A percentile compares a stretch with the other conserved stretches of the same genome.
Evolutionary conservation across 352 stramenopile species (phyloP).

Genomic region (Phytophthora chlamydospora): DNA sequence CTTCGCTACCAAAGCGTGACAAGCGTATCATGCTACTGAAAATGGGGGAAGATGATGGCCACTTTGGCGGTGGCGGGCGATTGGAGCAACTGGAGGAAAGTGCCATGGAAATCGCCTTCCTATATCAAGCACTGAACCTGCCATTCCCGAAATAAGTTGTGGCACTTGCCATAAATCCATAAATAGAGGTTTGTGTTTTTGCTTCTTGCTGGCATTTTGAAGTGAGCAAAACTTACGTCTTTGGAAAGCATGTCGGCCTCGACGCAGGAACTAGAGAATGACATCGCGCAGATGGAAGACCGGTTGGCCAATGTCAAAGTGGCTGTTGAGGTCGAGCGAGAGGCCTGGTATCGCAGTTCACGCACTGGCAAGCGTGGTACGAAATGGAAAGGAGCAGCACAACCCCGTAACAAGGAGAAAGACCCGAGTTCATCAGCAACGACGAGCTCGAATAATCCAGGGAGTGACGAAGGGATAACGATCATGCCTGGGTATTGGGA

Average conservation of each 20-base stretch:
- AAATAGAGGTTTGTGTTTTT: slow-evolving; percentile 37
- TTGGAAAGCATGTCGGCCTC: slow-evolving; percentile 44
- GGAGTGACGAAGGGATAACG: slow-evolving; percentile 19
- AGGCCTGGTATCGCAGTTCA: slow-evolving; percentile 59
- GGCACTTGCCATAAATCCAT: slow-evolving; percentile 2
- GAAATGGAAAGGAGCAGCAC: slow-evolving; percentile 67
- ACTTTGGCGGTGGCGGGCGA: slow-evolving; percentile 80
- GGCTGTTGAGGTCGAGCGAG: slow-evolving; percentile 53
- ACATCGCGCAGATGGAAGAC: slow-evolving; percentile 67
- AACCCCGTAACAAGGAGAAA: slow-evolving; percentile 13
- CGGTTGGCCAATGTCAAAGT: slow-evolving; percentile 63
- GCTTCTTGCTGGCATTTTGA: background rate
- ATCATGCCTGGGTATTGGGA: slow-evolving; percentile 64
- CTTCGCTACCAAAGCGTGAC: slow-evolving; percentile 30
- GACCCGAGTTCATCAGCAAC: background rate
- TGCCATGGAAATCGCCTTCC: slow-evolving; percentile 85
- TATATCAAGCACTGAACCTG: slow-evolving; percentile 73
- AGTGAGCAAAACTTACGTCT: too few relatives aligned
- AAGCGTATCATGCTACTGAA: slow-evolving; percentile 61
- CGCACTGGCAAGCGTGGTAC: slow-evolving; percentile 56
- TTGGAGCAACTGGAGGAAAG: slow-evolving; percentile 81
- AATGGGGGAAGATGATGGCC: slow-evolving; percentile 81
- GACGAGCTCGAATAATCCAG: slow-evolving; percentile 11
- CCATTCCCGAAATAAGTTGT: slow-evolving; percentile 40
- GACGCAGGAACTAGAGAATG: slow-evolving; percentile 55